Percentiles rank a stretch among this genome's conserved stretches.
phyloP scores from a whole-genome alignment of 768 basidiomycete species.

The Butyriboletus loyo region DNA sequence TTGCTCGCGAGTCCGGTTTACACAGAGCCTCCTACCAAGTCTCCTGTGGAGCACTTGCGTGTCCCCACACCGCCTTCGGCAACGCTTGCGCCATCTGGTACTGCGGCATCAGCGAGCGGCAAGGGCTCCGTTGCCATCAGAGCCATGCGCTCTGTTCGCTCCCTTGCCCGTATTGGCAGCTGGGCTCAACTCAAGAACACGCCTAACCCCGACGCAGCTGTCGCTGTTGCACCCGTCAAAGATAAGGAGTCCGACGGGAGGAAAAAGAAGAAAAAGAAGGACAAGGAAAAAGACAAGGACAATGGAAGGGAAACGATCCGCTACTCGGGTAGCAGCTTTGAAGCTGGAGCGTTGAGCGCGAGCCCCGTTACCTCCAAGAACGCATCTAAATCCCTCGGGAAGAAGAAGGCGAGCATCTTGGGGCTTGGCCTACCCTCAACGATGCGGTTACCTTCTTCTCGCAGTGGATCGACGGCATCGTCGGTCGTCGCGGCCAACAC shows the following conservation, averaged over 20 bases:
- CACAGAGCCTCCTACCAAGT: conserved; percentile 14
- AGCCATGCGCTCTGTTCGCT: conserved; percentile 74
- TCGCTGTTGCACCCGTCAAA: conserved; percentile 25
- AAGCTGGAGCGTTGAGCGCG: conserved; percentile 54
- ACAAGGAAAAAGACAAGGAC: conserved; percentile 35
- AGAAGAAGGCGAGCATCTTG: conserved; percentile 61
- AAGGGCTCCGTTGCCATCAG: conserved; percentile 71
- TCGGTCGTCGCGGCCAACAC: conserved; percentile 25
- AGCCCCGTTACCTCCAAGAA: conserved; percentile 27
- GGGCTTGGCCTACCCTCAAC: conserved; percentile 61
- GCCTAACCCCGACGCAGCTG: conserved; percentile 31
- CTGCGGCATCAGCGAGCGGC: conserved; percentile 20
- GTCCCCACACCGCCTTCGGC: conserved; percentile 25
- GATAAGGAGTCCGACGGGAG: conserved; percentile 31
- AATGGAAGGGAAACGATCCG: conserved; percentile 37
- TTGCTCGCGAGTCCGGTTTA: conserved; percentile 29
- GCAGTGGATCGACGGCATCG: conserved; percentile 36
- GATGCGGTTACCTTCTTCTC: conserved; percentile 41
- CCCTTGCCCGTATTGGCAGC: conserved; percentile 67
- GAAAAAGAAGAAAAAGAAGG: conserved; percentile 38
- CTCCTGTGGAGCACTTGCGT: conserved; percentile 10
- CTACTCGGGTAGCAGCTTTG: conserved; percentile 62
- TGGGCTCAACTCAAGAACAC: conserved; percentile 59
- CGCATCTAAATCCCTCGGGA: conserved; percentile 38
- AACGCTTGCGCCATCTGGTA: conserved; percentile 38